Conservation (phyloP, 345 rosid genomes). For the Camelina neglecta region DNA sequence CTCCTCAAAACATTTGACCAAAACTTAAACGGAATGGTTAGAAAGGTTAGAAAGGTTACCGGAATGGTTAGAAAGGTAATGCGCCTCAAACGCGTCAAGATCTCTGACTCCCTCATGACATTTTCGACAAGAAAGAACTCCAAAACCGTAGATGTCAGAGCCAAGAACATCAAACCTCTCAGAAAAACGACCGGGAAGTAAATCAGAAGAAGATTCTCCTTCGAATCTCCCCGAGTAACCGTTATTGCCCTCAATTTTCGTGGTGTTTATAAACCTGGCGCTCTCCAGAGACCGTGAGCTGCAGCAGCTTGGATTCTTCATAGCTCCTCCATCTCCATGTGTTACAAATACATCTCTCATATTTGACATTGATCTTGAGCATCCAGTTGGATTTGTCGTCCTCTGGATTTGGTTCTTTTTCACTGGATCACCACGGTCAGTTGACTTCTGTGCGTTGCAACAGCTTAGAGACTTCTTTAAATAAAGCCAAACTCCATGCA, state of each 20-base stretch:
- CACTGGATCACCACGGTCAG: conserved; percentile 45
- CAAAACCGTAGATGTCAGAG: conserved; percentile 37
- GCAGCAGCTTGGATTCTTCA: conserved; percentile 45
- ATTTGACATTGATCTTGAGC: conserved; percentile 54
- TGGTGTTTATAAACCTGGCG: conserved; percentile 44
- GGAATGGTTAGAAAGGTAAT: conserved; percentile 64
- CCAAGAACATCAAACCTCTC: conserved; percentile 43
- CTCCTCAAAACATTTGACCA: background rate
- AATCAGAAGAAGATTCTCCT: conserved; percentile 34
- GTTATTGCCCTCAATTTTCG: conserved; percentile 45
- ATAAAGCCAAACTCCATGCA: conserved; percentile 55
- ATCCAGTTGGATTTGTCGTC: conserved; percentile 28
- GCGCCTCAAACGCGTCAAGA: conserved; percentile 56
- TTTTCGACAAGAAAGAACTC: conserved; percentile 52
- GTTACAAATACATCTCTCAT: conserved; percentile 50
- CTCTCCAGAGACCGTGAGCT: conserved; percentile 62
- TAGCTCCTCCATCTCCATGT: conserved; percentile 32
- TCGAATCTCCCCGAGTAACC: conserved; percentile 32
- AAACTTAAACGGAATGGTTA: conserved; percentile 63
- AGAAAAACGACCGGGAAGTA: conserved; percentile 17
- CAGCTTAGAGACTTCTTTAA: conserved; percentile 57
- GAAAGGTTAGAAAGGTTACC: conserved; percentile 55
- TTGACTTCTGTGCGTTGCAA: conserved; percentile 43
- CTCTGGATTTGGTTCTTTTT: conserved; percentile 24
- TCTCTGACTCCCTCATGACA: conserved; percentile 53